Conservation (phyloP, 176 grass and related monocot species). For the Calamus simplicifolius region DNA sequence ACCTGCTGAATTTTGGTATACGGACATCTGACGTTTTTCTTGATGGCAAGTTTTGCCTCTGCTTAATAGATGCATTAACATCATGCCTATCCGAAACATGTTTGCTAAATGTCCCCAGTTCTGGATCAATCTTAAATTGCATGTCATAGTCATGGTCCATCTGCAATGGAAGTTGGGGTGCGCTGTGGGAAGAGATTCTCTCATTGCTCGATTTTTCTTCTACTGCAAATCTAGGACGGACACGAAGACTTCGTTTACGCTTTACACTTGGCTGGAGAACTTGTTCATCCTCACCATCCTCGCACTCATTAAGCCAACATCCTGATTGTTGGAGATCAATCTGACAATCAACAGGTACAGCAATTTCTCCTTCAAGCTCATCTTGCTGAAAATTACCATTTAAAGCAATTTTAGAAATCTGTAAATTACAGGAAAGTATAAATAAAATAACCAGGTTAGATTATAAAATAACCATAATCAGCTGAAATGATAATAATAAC, state of each 20-base stretch:
- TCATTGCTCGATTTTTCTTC: slow-evolving; percentile 61
- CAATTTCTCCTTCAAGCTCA: slow-evolving; percentile 98
- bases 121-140: slow-evolving; percentile 33
- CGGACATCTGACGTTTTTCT: slow-evolving; percentile 43
- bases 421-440: too few species aligned
- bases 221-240: slow-evolving; percentile 70
- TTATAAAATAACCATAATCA: too few species aligned
- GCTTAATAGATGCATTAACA: slow-evolving; percentile 35
- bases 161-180: slow-evolving; percentile 32
- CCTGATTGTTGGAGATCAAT: slow-evolving; percentile 76
- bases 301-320: slow-evolving; percentile 73
- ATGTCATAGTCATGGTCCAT: slow-evolving; percentile 38
- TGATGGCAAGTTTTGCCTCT: slow-evolving; percentile 54
- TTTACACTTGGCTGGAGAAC: slow-evolving; percentile 84
- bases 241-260: slow-evolving; percentile 81
- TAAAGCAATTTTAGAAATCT: not conserved
- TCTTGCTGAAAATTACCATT: slow-evolving; percentile 49
- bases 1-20: slow-evolving; percentile 45
- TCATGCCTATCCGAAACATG: slow-evolving; percentile 38
- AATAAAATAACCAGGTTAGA: too few species aligned
- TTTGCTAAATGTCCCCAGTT: slow-evolving; percentile 26
- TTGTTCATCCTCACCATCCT: slow-evolving; percentile 87
- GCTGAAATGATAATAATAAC: too few species aligned
- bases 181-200: slow-evolving; percentile 34
- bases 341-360: slow-evolving; percentile 75